Conservation (phyloP, 371 early-diverging fungal species). For the Mucor ambiguus region DNA sequence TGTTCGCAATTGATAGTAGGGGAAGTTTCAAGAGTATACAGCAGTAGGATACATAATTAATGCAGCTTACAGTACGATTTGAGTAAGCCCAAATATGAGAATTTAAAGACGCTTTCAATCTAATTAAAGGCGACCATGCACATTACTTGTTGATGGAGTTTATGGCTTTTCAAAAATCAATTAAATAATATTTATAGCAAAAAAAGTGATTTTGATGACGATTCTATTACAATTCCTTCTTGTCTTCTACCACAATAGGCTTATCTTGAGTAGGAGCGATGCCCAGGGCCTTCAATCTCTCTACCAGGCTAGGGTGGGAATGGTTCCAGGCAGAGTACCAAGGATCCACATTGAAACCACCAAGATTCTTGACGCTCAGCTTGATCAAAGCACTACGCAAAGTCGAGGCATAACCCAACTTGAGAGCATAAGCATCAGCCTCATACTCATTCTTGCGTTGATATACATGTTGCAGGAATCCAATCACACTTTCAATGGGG, state of each 20-base stretch:
- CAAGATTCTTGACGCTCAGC: slow-evolving; percentile 89
- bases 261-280: slow-evolving; percentile 44
- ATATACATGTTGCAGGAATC: slow-evolving; percentile 79
- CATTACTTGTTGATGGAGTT: too few species aligned
- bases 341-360: slow-evolving; percentile 87
- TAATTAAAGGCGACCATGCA: too few species aligned
- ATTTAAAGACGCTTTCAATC: too few species aligned
- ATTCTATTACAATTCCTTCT: slow-evolving; percentile 26
- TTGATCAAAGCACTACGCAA: slow-evolving; percentile 88
- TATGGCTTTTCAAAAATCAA: not conserved
- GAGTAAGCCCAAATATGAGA: too few species aligned
- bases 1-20: too few species aligned
- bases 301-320: slow-evolving; percentile 94
- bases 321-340: slow-evolving; percentile 94
- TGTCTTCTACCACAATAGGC: slow-evolving; percentile 35
- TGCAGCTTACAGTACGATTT: too few species aligned
- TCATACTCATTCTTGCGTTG: slow-evolving; percentile 93
- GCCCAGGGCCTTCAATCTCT: slow-evolving; percentile 81
- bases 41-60: too few species aligned
- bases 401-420: slow-evolving; percentile 81
- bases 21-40: too few species aligned
- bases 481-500: slow-evolving; percentile 79
- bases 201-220: not conserved
- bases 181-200: not conserved
- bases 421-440: slow-evolving; percentile 94